These are phyloP conservation scores for Debaryomycetaceae sp. DNA, from an alignment of 1,139 yeast species.

Conservation along the genomic window DNA sequence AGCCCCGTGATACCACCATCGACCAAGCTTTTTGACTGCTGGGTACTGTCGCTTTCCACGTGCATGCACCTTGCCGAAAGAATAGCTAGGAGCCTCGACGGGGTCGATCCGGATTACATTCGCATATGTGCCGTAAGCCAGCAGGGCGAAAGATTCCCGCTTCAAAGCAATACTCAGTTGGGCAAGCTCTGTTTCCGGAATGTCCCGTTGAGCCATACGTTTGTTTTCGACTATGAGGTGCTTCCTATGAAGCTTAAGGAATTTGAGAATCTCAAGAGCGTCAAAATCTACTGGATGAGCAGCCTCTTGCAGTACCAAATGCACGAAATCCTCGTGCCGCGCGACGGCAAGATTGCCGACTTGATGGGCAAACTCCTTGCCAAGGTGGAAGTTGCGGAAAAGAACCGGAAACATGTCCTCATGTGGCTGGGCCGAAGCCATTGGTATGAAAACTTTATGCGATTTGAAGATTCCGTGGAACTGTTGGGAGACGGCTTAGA, in stretches of 20 bases:
- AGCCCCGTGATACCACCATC: slow-evolving; percentile 6
- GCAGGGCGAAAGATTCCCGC: slow-evolving; percentile 43
- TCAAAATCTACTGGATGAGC: slow-evolving; percentile 56
- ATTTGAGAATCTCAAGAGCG: slow-evolving; percentile 61
- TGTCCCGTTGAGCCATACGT: slow-evolving; percentile 33
- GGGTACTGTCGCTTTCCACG: slow-evolving; percentile 55
- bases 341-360: slow-evolving; percentile 44
- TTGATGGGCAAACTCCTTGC: slow-evolving; percentile 45
- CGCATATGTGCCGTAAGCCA: slow-evolving; percentile 52
- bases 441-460: slow-evolving; percentile 26
- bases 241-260: slow-evolving; percentile 66
- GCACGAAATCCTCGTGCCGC: slow-evolving; percentile 61
- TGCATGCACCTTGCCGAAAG: slow-evolving; percentile 51
- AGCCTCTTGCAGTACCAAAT: slow-evolving; percentile 55
- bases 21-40: slow-evolving; percentile 41
- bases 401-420: slow-evolving; percentile 40
- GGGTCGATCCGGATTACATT: slow-evolving; percentile 49
- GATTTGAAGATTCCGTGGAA: slow-evolving; percentile 26
- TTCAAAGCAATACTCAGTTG: slow-evolving; percentile 29
- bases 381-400: slow-evolving; percentile 42
- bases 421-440: slow-evolving; percentile 45
- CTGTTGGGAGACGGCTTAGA: slow-evolving; percentile 25
- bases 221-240: slow-evolving; percentile 61
- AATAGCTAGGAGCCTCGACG: slow-evolving; percentile 40
- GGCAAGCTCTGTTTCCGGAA: slow-evolving; percentile 40